Evolutionary conservation across 1,284 basidiomycete species (phyloP), one percentile per base, ranked within the genome.

Genomic region (Dichomitus squalens): DNA sequence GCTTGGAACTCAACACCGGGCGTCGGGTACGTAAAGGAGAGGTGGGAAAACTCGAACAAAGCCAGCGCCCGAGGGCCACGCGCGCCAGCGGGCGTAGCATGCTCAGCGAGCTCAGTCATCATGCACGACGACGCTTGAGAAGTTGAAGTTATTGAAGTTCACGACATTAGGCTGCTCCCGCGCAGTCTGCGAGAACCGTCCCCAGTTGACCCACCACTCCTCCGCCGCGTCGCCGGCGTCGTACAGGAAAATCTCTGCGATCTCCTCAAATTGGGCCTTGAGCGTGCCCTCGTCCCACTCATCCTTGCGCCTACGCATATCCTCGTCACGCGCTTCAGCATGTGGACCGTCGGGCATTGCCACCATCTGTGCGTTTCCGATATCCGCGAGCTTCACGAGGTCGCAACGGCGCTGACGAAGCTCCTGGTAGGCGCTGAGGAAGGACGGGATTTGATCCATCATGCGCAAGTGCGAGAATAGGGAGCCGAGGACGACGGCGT

Each of bases 361-460:
- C 14, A 75, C 64, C 52, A 74, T 64, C 21, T 64, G 60, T n/a
- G 73, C 70, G 59, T 74, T 77, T 52, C 59, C 66, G 51, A 75
- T 59, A 60, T 82, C 79, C 4, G 70, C 67, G 18, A 65, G 57
- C 39, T 73, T 69, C 5, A 80, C 74, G 39, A 72, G 68, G 29
- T 69, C 62, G 53, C 75, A 74, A 5, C 80, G 73, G 12, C 64
- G 64, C 52, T 74, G 70, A 5, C 79, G 76, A 16, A 82, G 66
- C 35, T 80, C 77, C 55, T 80, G 75, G 64, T 77, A 80, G 1
- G 75, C 79, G 48, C 73, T 67, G 14, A 81, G 66, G 58, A 82
- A 72, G 49, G 71, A 69, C 1, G 73, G 72, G 27, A 82, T 72
- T 50, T 82, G 79, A 6, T 73, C 70, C 35, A 63, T 61, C 18